A percentile compares a stretch with the other conserved stretches of the same genome.
Evolutionary conservation across 1,139 yeast species (phyloP).

Genomic region (Meyerozyma sp.): DNA sequence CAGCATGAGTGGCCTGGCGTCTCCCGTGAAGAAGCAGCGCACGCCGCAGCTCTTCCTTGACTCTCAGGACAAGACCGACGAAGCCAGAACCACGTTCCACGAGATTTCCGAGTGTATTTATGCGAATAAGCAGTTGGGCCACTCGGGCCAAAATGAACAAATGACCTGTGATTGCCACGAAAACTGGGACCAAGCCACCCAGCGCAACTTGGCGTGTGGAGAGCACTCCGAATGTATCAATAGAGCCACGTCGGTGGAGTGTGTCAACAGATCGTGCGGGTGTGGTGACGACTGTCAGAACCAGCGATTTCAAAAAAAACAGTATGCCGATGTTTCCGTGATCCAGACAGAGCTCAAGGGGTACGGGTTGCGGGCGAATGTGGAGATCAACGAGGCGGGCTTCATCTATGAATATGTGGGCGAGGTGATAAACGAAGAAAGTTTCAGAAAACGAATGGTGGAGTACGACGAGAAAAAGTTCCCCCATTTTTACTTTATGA

Average conservation of each 20-base stretch:
- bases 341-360: constrained; percentile 83
- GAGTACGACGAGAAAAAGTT: constrained; percentile 67
- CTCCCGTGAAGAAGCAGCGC: constrained; percentile 3
- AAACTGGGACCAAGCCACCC: constrained; percentile 30
- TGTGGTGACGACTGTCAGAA: constrained; percentile 83
- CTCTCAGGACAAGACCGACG: constrained; percentile 59
- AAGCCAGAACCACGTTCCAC: constrained; percentile 58
- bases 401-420: constrained; percentile 92
- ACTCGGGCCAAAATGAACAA: constrained; percentile 61
- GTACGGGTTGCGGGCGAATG: constrained; percentile 76
- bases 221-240: constrained; percentile 88
- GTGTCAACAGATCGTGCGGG: constrained; percentile 63
- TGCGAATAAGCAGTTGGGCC: constrained; percentile 53
- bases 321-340: constrained; percentile 71
- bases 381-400: constrained; percentile 49
- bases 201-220: constrained; percentile 68
- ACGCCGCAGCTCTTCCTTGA: constrained; percentile 35
- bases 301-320: constrained; percentile 75
- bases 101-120: constrained; percentile 59
- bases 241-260: constrained; percentile 86
- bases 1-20: constrained; percentile 2
- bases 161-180: constrained; percentile 89
- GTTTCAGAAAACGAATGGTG: constrained; percentile 68
- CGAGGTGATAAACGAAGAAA: constrained; percentile 77
- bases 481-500: constrained; percentile 93